Base-by-base conservation (phyloP, 2,329 filamentous ascomycete genomes). In the Exophiala sp. region DNA sequence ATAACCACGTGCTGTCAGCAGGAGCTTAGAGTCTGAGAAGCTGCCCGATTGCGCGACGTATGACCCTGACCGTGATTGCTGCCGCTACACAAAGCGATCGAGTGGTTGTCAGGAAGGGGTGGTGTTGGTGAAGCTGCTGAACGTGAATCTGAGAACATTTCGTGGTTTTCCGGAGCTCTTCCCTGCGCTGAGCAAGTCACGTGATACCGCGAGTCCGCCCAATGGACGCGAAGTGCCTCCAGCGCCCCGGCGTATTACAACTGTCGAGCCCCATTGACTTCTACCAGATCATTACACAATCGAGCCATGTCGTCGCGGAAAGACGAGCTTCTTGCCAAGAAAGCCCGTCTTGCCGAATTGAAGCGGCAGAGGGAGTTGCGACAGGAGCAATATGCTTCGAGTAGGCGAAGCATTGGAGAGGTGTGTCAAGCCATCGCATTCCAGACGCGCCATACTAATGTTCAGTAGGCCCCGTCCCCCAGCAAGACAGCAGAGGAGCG, bases 291-390 rank as follows among this genome's bases (percentile, higher is more conserved):
- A 5, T 8, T 5, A 8, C 34, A 11, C 14, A 38, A 11, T 13
- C 6, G 29, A 29, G 52, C 35, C 74, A 90, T 60, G 56, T 55
- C 58, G 42, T 60, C 57, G 77, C 85, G 90, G 63, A 86, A 88
- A 74, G 89, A 95, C 75, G 93, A 98, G 75, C 95, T 98, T 61
- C 76, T 93, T 62, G 90, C 89, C 61, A 98, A 98, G 74, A 91
- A 88, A 76, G 91, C 90, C 57, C 96, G 93, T 76, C 88, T 98
- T 63, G 90, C 88, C 43, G 93, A 97, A 77, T 79, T 98, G 59
- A 96, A 95, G 74, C 82, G 87, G 56, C 89, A 96, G 72, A 81
- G 93, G 62, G 89, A 94, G 68, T 73, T 91, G 61, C 80, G 90
- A 52, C 81, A 87, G 58, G 86, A 79, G 65, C 87, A 94, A 66